Conservation (phyloP, 2,329 filamentous ascomycete genomes). For the Penicillium sp. region DNA sequence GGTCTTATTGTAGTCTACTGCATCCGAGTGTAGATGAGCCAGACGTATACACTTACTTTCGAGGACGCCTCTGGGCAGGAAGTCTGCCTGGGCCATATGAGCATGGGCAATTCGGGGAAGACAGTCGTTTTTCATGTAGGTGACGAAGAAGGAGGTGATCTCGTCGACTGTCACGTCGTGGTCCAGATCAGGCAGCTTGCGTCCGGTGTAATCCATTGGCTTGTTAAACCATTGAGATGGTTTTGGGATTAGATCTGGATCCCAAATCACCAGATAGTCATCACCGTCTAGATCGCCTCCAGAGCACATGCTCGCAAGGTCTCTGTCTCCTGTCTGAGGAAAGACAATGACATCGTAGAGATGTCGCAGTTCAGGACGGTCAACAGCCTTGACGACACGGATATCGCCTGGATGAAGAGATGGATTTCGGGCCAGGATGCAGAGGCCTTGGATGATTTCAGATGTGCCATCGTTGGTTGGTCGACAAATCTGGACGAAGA, state of each 20-base stretch:
- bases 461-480: slow-evolving; percentile 51
- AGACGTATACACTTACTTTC: slow-evolving; percentile 65
- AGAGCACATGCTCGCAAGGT: slow-evolving; percentile 89
- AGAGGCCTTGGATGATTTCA: slow-evolving; percentile 66
- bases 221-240: slow-evolving; percentile 57
- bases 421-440: slow-evolving; percentile 83
- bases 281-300: slow-evolving; percentile 94
- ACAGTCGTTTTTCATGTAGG: slow-evolving; percentile 85
- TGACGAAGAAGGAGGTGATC: slow-evolving; percentile 78
- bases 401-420: slow-evolving; percentile 91
- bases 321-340: slow-evolving; percentile 72
- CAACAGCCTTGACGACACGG: slow-evolving; percentile 76
- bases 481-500: slow-evolving; percentile 77
- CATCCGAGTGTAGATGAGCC: slow-evolving; percentile 76
- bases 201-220: slow-evolving; percentile 70
- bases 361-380: slow-evolving; percentile 66
- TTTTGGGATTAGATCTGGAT: slow-evolving; percentile 62
- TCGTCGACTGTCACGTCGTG: slow-evolving; percentile 64
- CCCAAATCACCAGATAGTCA: slow-evolving; percentile 94
- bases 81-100: slow-evolving; percentile 73
- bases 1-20: slow-evolving; percentile 92
- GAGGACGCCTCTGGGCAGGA: slow-evolving; percentile 56
- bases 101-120: slow-evolving; percentile 73
- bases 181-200: slow-evolving; percentile 51
- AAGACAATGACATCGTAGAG: slow-evolving; percentile 83